Base-by-base conservation (phyloP, 192 early-diverging fungal species). In the Backusella tuberculispora region DNA sequence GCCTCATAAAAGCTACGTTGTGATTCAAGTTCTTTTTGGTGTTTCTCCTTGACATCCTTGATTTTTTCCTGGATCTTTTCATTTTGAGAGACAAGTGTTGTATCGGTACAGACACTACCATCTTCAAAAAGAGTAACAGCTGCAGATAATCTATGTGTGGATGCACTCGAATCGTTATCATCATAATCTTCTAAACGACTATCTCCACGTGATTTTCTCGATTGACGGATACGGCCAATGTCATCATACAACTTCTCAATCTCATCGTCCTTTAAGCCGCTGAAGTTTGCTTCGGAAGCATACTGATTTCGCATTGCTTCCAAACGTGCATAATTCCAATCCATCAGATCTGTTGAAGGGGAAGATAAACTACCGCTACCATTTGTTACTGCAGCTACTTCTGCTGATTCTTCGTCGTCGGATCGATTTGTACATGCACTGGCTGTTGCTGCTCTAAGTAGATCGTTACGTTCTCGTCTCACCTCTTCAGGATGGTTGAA, bases 401-500 rank as follows among this genome's bases (percentile, higher is more conserved):
- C 63, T 38, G 34, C 13, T n/a, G 81, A 83, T 47, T 82, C 66
- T 29, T 66, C 68, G 42, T 67, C 71, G 10, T 60, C 63, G 26
- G 47, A 29, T 40, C 64, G 24, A 38, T 66, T 40, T 9, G 64
- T 66, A 17, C 64, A 66, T 34, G 64, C 26, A 26, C 64, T 66
- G 26, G 64, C 64, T n/a, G 71, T 72, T 34, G 29, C 26, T 50
- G 73, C 67, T 47, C 67, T 44, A 4, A 45, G 12, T 17, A 73
- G 38, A 60, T 86, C 85, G 24, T 37, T 69, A 6, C 90, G 83
- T 73, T 91, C 91, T 17, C 83, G 78, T n/a, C 93, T 86, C 3
- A 89, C 93, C 74, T 96, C 92, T 72, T 89, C 91, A 3, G 95
- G 95, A 70, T 96, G 85, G 68, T 93, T 95, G 71, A 95, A 93